phyloP scores from a whole-genome alignment of 495 filamentous ascomycete genomes.

The Neurospora cerealis region DNA sequence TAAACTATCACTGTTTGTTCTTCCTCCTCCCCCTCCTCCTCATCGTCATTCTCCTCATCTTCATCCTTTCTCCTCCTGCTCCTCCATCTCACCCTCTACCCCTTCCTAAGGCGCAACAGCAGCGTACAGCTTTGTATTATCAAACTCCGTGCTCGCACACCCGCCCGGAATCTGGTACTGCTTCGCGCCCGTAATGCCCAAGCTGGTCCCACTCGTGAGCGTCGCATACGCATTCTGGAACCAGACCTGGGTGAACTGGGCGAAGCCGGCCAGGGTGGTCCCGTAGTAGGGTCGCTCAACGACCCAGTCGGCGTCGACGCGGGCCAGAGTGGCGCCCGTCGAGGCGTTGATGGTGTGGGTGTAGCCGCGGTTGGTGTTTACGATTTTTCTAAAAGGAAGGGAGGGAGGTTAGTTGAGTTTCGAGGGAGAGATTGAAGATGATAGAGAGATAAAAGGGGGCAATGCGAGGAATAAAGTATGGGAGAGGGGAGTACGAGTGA shows the following conservation, averaged over 20 bases:
- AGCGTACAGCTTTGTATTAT: conserved; percentile 1
- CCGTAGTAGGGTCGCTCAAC: conserved; percentile 21
- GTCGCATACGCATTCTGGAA: conserved; percentile 17
- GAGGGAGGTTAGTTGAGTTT: neutral
- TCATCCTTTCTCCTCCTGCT: no score
- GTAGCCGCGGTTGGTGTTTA: conserved; percentile 10
- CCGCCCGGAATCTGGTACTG: conserved; percentile 17
- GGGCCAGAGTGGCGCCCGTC: conserved; percentile 10
- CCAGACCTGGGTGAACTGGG: conserved; percentile 19
- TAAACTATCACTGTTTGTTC: neutral
- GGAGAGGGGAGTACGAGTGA: no score
- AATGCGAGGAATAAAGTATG: neutral
- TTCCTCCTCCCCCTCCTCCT: neutral
- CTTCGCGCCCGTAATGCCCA: conserved; percentile 17
- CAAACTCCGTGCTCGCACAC: conserved; percentile 13
- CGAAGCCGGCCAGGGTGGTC: conserved; percentile 10
- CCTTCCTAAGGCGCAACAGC: neutral
- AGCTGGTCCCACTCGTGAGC: neutral
- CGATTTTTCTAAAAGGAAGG: conserved; percentile 6
- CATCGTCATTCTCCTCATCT: neutral
- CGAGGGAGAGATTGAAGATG: no score
- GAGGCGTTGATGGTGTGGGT: conserved; percentile 7
- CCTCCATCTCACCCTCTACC: neutral
- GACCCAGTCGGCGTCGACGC: conserved; percentile 22
- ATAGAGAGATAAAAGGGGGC: neutral